Conservation (phyloP, 257 asterid genomes). For the Nicotiana undulata region DNA sequence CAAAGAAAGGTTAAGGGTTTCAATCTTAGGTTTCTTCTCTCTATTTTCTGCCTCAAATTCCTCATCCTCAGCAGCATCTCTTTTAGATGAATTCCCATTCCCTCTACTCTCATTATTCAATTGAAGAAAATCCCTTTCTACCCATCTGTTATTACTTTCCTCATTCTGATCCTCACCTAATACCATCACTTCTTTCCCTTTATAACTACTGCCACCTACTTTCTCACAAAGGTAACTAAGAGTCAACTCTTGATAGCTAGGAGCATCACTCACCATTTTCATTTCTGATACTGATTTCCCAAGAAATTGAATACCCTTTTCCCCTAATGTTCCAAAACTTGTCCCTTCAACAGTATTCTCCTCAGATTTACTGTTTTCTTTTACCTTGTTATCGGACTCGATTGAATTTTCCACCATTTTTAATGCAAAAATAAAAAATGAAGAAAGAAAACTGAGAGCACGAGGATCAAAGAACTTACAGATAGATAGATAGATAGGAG, state of each 20-base stretch:
- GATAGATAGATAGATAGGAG: not conserved
- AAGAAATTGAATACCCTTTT: constrained; percentile 8
- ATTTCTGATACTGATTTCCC: not conserved
- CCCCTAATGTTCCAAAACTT: not conserved
- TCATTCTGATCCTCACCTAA: constrained; percentile 50
- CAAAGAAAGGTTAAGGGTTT: constrained; percentile 79
- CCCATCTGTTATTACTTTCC: constrained; percentile 39
- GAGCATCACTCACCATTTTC: not conserved
- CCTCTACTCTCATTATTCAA: constrained; percentile 50
- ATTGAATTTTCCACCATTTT: not conserved
- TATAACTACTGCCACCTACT: constrained; percentile 15
- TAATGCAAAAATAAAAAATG: not conserved
- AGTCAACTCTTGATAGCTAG: not conserved
- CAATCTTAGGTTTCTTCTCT: constrained; percentile 59
- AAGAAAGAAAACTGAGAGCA: not conserved
- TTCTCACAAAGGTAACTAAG: constrained; percentile 18
- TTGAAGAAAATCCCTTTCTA: constrained; percentile 83
- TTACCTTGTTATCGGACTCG: not conserved
- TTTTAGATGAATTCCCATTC: constrained; percentile 36
- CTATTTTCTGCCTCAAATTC: not conserved
- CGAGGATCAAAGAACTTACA: not conserved
- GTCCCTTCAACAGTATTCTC: not conserved
- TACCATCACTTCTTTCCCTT: constrained; percentile 11
- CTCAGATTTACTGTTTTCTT: not conserved
- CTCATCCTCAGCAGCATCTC: constrained; percentile 44